Conservation (phyloP, 1,284 basidiomycete species). For the Prillingera fragicola region DNA sequence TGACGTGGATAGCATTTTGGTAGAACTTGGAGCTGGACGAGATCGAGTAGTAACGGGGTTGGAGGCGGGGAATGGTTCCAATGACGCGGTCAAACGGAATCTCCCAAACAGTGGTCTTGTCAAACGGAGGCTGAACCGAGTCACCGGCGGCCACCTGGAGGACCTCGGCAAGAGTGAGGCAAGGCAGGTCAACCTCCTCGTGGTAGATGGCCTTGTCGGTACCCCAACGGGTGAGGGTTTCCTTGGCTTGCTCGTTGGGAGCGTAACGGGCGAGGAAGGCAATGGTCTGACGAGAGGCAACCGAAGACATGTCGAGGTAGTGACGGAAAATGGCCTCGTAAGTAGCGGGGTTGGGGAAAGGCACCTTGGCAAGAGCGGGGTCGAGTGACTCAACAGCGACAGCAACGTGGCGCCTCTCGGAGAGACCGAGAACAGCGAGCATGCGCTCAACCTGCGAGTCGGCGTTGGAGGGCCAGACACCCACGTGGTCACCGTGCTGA, state of each 20-base stretch:
- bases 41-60: conserved; percentile 97
- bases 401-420: conserved; percentile 65
- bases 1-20: conserved; percentile 85
- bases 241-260: conserved; percentile 70
- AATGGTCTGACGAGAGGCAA: conserved; percentile 88
- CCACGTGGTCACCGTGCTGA: conserved; percentile 96
- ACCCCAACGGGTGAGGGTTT: conserved; percentile 70
- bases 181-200: conserved; percentile 66
- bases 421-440: conserved; percentile 75
- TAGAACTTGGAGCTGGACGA: conserved; percentile 91
- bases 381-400: conserved; percentile 94
- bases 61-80: conserved; percentile 83
- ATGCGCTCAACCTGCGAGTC: conserved; percentile 86
- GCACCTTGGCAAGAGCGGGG: conserved; percentile 94
- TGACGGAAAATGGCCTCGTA: conserved; percentile 90
- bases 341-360: conserved; percentile 95
- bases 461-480: conserved; percentile 93
- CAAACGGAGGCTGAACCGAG: conserved; percentile 56
- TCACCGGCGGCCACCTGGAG: conserved; percentile 81
- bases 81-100: conserved; percentile 97
- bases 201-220: conserved; percentile 83
- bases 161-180: conserved; percentile 84
- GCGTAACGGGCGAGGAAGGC: conserved; percentile 82
- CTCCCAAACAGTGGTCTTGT: conserved; percentile 65
- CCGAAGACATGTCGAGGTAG: conserved; percentile 92